Evolutionary conservation across 1,139 yeast species (phyloP), one percentile per base, ranked within the genome.

Genomic region (Candida glucosophila): DNA sequence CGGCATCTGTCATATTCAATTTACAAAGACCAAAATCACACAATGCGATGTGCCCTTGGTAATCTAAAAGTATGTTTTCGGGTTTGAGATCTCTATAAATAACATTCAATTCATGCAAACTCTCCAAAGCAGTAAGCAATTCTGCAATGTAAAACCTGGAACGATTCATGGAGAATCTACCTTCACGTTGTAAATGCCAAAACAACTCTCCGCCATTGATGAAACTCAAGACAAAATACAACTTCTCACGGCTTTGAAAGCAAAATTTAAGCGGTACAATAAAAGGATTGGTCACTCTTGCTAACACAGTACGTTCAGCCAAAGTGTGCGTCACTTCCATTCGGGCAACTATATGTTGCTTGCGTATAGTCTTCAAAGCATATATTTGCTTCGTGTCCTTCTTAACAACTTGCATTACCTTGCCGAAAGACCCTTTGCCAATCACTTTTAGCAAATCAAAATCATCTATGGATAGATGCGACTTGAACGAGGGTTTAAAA

Each of bases 21-120:
- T 90, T 90, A 58, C 97, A 90, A 28, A 90, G 67, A 4, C 98
- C 98, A 52, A 90, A 90, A 58, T 90, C 98, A 60, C 98, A 90
- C 34, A 90, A 62, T 1, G 97, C 96, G 49, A 90, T 90, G 52
- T 90, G 98, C 3, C 98, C 98, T 44, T 90, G 94, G 54, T 86
- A 86, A 50, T 90, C 97, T 29, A 90, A 58, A 41, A 90, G 58
- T 37, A 90, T 90, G 52, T 90, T 90, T 47, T 90, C 98, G 1
- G 98, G 97, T 55, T 90, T 90, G 45, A 90, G 64, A 54, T 90
- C 98, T 43, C 98, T 72, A 55, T 90, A 90, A 44, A 90, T 86
- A 33, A 90, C 94, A 50, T 88, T 82, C 61, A 82, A 69, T 24
- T 78, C 85, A 49, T 90, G 98, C 34, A 90, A 59, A 37, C 92